A percentile compares a stretch with the other conserved stretches of the same genome.
Conservation (phyloP, 257 asterid genomes). For the Fraxinus excelsior region DNA sequence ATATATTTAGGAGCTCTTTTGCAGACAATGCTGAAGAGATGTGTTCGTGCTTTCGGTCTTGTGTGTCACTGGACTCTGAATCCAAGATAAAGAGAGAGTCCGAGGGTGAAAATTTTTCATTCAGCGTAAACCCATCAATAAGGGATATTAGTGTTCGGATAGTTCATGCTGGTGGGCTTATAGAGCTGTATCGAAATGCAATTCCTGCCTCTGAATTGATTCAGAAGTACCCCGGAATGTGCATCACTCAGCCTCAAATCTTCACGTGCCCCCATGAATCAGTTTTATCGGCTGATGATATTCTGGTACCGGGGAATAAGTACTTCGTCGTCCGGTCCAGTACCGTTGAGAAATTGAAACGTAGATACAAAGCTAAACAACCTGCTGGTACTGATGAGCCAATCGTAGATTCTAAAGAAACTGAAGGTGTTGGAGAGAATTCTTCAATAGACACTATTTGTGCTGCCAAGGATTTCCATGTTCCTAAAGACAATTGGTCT, state of each 20-base stretch:
- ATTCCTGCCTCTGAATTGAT: slow-evolving; percentile 57
- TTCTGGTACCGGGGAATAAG: slow-evolving; percentile 62
- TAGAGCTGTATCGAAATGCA: slow-evolving; percentile 50
- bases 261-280: slow-evolving; percentile 62
- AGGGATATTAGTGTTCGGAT: slow-evolving; percentile 33
- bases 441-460: slow-evolving; percentile 30
- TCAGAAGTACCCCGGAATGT: slow-evolving; percentile 63
- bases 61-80: background rate
- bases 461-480: slow-evolving; percentile 34
- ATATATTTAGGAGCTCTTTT: slow-evolving; percentile 6
- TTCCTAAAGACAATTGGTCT: slow-evolving; percentile 30
- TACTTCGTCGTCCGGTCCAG: slow-evolving; percentile 52
- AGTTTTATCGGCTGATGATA: slow-evolving; percentile 44
- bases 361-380: slow-evolving; percentile 21
- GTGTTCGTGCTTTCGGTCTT: slow-evolving; percentile 4
- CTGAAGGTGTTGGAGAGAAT: slow-evolving; percentile 23
- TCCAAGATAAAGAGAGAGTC: slow-evolving; percentile 4
- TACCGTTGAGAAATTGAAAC: slow-evolving; percentile 55
- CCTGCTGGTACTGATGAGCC: slow-evolving; percentile 24
- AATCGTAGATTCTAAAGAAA: slow-evolving; percentile 18
- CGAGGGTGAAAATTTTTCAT: background rate
- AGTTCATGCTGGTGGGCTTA: slow-evolving; percentile 68
- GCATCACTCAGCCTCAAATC: slow-evolving; percentile 54
- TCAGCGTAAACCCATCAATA: slow-evolving; percentile 23
- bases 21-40: slow-evolving; percentile 30